A percentile compares a stretch with the other conserved stretches of the same genome.
phyloP scores from a whole-genome alignment of 2,329 filamentous ascomycete genomes.

The Calonectria naviculata region DNA sequence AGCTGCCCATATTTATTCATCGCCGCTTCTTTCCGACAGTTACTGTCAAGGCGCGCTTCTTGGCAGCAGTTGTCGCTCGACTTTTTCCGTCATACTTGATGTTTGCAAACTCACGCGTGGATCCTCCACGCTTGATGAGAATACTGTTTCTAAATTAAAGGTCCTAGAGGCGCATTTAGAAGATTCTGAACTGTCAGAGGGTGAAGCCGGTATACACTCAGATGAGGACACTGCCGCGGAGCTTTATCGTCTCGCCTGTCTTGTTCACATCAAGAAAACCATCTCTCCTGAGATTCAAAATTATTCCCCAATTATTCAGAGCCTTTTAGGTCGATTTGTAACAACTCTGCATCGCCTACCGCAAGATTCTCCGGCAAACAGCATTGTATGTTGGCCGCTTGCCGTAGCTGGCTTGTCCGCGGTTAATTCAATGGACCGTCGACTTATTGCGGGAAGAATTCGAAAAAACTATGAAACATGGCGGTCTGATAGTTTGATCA shows the following conservation, averaged over 20 bases:
- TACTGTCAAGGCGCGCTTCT: neutral
- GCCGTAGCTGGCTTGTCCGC: neutral
- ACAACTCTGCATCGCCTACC: neutral
- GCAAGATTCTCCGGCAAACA: neutral
- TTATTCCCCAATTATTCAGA: neutral
- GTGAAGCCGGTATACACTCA: neutral
- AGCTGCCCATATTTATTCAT: neutral
- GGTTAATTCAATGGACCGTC: neutral
- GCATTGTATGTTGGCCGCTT: neutral
- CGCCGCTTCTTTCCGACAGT: neutral
- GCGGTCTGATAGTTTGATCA: neutral
- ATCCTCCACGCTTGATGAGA: neutral
- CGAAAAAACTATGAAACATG: neutral
- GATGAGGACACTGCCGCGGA: neutral
- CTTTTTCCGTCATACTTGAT: neutral
- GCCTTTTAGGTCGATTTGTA: neutral
- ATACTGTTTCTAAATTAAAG: neutral
- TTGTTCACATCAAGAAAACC: neutral
- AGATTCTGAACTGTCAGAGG: neutral
- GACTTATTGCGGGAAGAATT: neutral
- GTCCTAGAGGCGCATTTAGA: neutral
- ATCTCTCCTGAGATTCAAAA: neutral
- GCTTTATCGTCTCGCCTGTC: neutral
- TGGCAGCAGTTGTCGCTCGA: neutral
- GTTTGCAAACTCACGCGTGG: neutral